A percentile compares a stretch with the other conserved stretches of the same genome.
Conservation (phyloP, 768 basidiomycete genomes). For the Boletus insuetus region DNA sequence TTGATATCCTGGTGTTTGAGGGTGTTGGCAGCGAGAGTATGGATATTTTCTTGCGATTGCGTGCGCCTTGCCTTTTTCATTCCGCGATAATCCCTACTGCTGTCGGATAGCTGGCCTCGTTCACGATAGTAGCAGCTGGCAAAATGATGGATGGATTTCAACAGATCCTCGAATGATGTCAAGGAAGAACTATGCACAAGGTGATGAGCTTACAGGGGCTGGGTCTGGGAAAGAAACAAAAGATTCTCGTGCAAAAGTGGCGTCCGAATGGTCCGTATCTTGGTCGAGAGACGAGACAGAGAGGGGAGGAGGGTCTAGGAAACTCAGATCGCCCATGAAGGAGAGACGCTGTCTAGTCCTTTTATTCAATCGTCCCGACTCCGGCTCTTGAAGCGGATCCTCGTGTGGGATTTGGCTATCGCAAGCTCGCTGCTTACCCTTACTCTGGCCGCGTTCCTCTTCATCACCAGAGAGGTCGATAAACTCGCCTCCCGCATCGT, state of each 20-base stretch:
- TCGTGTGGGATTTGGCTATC: slow-evolving; percentile 8
- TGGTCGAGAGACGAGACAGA: slow-evolving; percentile 8
- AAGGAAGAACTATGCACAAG: background rate
- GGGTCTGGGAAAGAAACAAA: slow-evolving; percentile 35
- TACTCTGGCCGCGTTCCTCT: slow-evolving; percentile 10
- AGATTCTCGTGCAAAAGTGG: slow-evolving; percentile 1
- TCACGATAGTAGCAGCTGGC: slow-evolving; percentile 58
- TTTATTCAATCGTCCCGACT: slow-evolving; percentile 11
- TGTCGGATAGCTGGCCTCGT: slow-evolving; percentile 56
- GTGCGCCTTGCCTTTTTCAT: slow-evolving; percentile 36
- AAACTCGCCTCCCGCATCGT: slow-evolving; percentile 25
- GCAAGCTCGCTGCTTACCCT: slow-evolving; percentile 27
- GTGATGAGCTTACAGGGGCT: slow-evolving; percentile 45
- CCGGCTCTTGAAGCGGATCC: slow-evolving; percentile 11
- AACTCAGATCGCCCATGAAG: slow-evolving; percentile 51
- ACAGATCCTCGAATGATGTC: slow-evolving; percentile 41
- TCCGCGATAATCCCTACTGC: slow-evolving; percentile 44
- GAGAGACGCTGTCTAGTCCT: slow-evolving; percentile 42
- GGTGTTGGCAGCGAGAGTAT: slow-evolving; percentile 18
- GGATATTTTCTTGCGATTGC: slow-evolving; percentile 17
- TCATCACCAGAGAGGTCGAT: slow-evolving; percentile 24
- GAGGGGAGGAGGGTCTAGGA: slow-evolving; percentile 41
- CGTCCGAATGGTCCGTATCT: slow-evolving; percentile 3
- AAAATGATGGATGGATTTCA: slow-evolving; percentile 52
- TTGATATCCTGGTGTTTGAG: background rate